phyloP scores from a whole-genome alignment of 805 yeast genomes.

The Wickerhamomyces strasburgensis region DNA sequence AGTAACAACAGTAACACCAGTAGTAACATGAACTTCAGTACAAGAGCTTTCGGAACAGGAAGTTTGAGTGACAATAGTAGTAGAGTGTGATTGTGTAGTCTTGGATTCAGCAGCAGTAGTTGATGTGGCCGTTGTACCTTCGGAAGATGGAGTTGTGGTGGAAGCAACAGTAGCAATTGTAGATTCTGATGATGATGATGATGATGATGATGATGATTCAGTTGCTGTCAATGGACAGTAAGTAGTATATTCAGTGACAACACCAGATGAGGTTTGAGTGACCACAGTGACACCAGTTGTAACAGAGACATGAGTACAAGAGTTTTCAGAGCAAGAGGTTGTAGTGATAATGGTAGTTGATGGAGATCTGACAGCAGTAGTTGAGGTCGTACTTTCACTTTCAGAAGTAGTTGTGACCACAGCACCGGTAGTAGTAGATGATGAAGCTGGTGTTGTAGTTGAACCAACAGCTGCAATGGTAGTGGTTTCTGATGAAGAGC shows the following conservation, averaged over 20 bases:
- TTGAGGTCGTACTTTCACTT: background rate
- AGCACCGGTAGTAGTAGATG: background rate
- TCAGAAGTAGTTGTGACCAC: background rate
- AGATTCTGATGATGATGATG: background rate
- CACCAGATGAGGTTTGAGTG: constrained; percentile 30
- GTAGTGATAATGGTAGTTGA: constrained; percentile 11
- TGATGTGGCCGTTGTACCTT: background rate
- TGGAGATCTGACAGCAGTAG: no score
- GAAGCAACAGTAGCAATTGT: background rate
- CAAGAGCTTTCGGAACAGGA: background rate
- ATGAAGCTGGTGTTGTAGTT: background rate
- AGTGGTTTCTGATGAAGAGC: background rate
- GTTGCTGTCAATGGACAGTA: constrained; percentile 13
- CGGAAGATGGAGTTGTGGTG: background rate
- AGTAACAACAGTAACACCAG: background rate
- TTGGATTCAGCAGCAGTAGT: background rate
- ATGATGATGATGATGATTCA: background rate
- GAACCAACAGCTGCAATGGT: background rate
- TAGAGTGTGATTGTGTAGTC: background rate
- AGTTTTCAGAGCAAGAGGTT: constrained; percentile 10
- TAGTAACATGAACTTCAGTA: constrained; percentile 10
- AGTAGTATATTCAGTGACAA: constrained; percentile 16
- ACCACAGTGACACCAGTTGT: constrained; percentile 19
- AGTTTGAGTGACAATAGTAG: no score
- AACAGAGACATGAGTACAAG: constrained; percentile 5